Evolutionary conservation across 768 basidiomycete species (phyloP).

Genomic region (Mycena maculata): DNA sequence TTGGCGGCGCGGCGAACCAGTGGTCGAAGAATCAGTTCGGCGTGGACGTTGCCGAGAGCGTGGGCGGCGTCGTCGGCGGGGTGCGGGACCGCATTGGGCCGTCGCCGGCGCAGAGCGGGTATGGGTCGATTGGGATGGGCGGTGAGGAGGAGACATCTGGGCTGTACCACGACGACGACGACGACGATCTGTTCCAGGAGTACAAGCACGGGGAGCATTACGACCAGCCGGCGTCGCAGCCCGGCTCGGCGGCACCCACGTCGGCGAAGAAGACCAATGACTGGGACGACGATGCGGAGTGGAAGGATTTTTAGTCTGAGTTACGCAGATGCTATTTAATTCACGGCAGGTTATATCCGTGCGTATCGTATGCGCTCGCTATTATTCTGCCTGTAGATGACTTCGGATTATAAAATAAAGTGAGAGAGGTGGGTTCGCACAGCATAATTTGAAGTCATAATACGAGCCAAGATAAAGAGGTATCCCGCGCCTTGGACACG

Average conservation of each 20-base stretch:
- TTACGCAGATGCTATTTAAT: constrained; percentile 16
- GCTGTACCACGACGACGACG: constrained; percentile 75
- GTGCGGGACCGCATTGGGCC: constrained; percentile 69
- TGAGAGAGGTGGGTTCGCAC: no score
- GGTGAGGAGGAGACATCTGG: constrained; percentile 68
- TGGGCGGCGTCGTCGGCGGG: constrained; percentile 74
- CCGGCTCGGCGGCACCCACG: constrained; percentile 34
- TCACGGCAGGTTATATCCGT: constrained; percentile 7
- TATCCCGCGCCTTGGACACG: no score
- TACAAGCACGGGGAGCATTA: constrained; percentile 50
- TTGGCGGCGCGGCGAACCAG: constrained; percentile 75
- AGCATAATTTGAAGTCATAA: no score
- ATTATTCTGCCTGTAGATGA: no score
- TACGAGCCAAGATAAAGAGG: no score
- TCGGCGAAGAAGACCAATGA: constrained; percentile 53
- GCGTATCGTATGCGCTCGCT: not conserved
- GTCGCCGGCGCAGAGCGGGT: constrained; percentile 65
- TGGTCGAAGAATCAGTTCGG: constrained; percentile 85
- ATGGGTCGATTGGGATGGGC: constrained; percentile 58
- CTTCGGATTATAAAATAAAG: no score
- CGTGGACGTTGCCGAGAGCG: constrained; percentile 85
- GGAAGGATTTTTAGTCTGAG: constrained; percentile 82
- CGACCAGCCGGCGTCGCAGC: constrained; percentile 30
- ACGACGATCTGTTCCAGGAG: constrained; percentile 73
- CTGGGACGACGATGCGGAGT: constrained; percentile 74